These are phyloP conservation scores for Neoboletus brunneissimus DNA, from an alignment of 768 basidiomycete species.

Conservation along the genomic window DNA sequence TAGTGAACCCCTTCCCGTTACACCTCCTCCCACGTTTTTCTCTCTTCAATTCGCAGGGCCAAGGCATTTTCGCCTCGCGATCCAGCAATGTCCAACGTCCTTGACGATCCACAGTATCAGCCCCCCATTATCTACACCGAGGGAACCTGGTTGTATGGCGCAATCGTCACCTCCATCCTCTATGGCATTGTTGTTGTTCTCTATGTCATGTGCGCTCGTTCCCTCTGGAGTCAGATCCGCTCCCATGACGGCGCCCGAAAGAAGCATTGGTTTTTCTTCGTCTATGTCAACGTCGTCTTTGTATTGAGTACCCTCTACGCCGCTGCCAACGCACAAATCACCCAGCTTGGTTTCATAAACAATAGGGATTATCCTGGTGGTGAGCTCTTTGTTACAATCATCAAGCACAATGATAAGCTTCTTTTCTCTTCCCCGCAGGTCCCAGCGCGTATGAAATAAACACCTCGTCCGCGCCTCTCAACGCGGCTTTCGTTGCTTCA, in stretches of 20 bases:
- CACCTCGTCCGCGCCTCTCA: slow-evolving; percentile 27
- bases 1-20: background rate
- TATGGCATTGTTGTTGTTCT: slow-evolving; percentile 30
- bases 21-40: slow-evolving; percentile 5
- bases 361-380: slow-evolving; percentile 33
- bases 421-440: slow-evolving; percentile 8
- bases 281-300: slow-evolving; percentile 31
- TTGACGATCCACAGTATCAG: slow-evolving; percentile 8
- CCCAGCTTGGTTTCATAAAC: slow-evolving; percentile 31
- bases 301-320: slow-evolving; percentile 29
- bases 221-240: slow-evolving; percentile 26
- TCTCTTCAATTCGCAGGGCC: background rate
- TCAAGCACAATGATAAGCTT: too few relatives aligned
- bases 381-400: slow-evolving; percentile 1
- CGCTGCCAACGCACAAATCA: slow-evolving; percentile 23
- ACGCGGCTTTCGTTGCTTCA: slow-evolving; percentile 28
- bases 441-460: slow-evolving; percentile 24
- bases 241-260: slow-evolving; percentile 3
- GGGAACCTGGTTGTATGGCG: slow-evolving; percentile 31
- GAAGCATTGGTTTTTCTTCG: slow-evolving; percentile 28
- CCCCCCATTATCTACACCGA: slow-evolving; percentile 20
- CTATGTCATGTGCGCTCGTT: slow-evolving; percentile 25
- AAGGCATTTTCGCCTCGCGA: background rate
- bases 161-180: slow-evolving; percentile 26
- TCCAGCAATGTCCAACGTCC: slow-evolving; percentile 16